Conservation (phyloP, 192 early-diverging fungal genomes). For the Piromyces finnis region DNA sequence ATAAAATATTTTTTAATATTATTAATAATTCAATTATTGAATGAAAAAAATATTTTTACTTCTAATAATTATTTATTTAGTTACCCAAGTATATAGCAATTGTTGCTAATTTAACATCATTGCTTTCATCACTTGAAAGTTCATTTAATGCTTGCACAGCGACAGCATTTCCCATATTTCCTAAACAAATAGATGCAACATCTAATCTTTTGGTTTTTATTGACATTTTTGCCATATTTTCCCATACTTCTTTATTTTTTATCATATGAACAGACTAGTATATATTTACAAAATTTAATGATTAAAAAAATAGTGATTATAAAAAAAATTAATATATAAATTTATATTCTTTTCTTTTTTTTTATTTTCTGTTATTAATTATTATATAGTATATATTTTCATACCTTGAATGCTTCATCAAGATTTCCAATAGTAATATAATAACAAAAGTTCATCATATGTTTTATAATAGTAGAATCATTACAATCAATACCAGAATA, state of each 20-base stretch:
- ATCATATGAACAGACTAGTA: slow-evolving; percentile 14
- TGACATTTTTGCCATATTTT: slow-evolving; percentile 24
- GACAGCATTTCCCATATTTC: slow-evolving; percentile 19
- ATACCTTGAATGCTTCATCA: slow-evolving; percentile 25
- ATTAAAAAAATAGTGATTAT: neutral
- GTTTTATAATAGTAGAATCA: slow-evolving; percentile 5
- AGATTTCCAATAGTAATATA: slow-evolving; percentile 23
- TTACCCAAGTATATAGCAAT: slow-evolving; percentile 9
- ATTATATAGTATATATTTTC: neutral
- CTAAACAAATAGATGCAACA: slow-evolving; percentile 17
- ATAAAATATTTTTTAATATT: neutral
- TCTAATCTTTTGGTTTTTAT: slow-evolving; percentile 18
- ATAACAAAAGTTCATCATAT: slow-evolving; percentile 25
- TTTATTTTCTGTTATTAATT: no score
- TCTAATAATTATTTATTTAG: neutral
- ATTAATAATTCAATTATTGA: no score
- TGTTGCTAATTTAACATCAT: neutral
- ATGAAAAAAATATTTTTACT: no score
- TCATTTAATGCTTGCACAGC: slow-evolving; percentile 6
- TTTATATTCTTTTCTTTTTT: neutral
- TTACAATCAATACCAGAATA: neutral
- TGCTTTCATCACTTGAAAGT: neutral
- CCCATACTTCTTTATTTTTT: slow-evolving; percentile 22
- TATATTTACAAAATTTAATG: neutral
- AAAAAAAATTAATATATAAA: no score